These are phyloP conservation scores for Centella asiatica DNA, from an alignment of 129 eudicot genomes.

Conservation along the genomic window DNA sequence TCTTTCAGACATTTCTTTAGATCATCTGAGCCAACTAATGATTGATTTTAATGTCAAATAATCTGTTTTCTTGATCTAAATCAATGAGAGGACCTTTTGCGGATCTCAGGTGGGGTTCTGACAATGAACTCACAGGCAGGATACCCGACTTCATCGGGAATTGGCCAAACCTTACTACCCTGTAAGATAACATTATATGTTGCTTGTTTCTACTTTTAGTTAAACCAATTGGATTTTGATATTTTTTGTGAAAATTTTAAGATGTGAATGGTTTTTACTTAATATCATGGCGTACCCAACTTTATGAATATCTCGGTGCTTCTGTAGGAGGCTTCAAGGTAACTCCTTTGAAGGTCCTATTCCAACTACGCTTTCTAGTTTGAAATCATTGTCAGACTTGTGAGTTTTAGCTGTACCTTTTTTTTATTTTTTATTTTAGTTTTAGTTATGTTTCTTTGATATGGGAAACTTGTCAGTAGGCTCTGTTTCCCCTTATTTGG, in stretches of 20 bases:
- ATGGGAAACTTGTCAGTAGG: background rate
- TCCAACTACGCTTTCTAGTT: conserved; percentile 56
- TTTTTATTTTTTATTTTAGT: too few species aligned
- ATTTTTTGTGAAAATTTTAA: background rate
- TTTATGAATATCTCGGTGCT: conserved; percentile 8
- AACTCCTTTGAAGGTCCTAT: conserved; percentile 72
- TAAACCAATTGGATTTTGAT: background rate
- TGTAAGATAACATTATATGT: conserved; percentile 59
- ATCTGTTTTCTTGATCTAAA: background rate
- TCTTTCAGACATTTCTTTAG: background rate
- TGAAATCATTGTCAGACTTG: conserved; percentile 53
- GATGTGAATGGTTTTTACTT: background rate
- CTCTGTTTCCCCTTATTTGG: background rate
- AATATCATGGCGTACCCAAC: background rate
- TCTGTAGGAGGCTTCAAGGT: conserved; percentile 70
- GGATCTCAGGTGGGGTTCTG: conserved; percentile 65
- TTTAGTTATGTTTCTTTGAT: too few species aligned
- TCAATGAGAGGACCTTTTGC: conserved; percentile 6
- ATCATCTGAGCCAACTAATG: background rate
- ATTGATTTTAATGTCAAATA: background rate
- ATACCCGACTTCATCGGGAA: conserved; percentile 71
- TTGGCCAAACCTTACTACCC: conserved; percentile 38
- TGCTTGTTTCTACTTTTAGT: background rate
- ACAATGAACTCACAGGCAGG: conserved; percentile 51
- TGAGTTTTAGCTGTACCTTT: conserved; percentile 21